phyloP scores from a whole-genome alignment of 768 basidiomycete genomes.

The Myochromella boudieri region DNA sequence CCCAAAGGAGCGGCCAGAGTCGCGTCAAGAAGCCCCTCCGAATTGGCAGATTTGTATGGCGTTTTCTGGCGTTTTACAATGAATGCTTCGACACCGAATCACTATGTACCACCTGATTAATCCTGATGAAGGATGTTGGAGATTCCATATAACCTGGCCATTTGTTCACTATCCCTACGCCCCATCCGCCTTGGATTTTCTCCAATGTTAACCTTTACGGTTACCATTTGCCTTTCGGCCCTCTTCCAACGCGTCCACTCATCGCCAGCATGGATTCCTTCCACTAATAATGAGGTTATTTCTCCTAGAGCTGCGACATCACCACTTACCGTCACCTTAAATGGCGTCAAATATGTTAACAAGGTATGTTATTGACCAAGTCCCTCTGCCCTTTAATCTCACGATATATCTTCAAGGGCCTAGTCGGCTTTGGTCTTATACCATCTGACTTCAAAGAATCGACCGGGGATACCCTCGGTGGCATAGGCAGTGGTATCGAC shows the following conservation, averaged over 20 bases:
- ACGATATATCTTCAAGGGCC: slow-evolving; percentile 34
- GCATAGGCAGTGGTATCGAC: slow-evolving; percentile 62
- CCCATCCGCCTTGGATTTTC: background rate
- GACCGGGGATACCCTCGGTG: slow-evolving; percentile 60
- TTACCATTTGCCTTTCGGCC: background rate
- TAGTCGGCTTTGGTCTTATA: slow-evolving; percentile 63
- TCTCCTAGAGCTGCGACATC: slow-evolving; percentile 6
- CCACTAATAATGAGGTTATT: too few species aligned
- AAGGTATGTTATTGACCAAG: slow-evolving; percentile 3
- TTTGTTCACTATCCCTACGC: too few species aligned
- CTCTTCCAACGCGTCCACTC: slow-evolving; percentile 1
- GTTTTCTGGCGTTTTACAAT: too few species aligned
- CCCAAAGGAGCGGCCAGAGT: too few species aligned
- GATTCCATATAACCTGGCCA: too few species aligned
- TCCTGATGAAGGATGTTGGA: too few species aligned
- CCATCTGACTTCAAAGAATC: slow-evolving; percentile 56
- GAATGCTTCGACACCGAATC: too few species aligned
- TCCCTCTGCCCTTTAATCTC: background rate
- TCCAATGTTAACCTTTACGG: slow-evolving; percentile 4
- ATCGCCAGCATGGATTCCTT: background rate
- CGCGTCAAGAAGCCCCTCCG: too few species aligned
- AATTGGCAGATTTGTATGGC: too few species aligned
- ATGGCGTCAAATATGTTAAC: slow-evolving; percentile 14
- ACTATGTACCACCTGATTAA: too few species aligned
- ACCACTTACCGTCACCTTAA: slow-evolving; percentile 9